A percentile compares a stretch with the other conserved stretches of the same genome.
Conservation (phyloP, 345 rosid species). For the Tarenaya hassleriana region DNA sequence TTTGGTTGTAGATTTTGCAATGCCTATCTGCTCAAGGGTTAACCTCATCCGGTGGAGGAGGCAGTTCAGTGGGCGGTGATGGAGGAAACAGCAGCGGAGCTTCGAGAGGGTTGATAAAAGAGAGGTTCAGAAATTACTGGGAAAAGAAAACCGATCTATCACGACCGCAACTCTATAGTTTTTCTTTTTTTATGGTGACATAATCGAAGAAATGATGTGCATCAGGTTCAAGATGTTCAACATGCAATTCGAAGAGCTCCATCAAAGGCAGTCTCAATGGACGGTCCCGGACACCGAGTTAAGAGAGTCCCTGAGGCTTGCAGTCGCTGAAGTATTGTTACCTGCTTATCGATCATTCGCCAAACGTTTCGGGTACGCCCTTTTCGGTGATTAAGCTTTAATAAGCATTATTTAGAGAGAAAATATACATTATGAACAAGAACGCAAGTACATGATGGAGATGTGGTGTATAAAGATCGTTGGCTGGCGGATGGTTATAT, state of each 20-base stretch:
- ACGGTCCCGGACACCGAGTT: constrained; percentile 94
- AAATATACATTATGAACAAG: neutral
- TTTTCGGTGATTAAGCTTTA: neutral
- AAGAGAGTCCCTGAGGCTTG: constrained; percentile 91
- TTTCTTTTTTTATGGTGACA: neutral
- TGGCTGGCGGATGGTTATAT: constrained; percentile 7
- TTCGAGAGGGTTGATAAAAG: constrained; percentile 83
- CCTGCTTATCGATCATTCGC: constrained; percentile 94
- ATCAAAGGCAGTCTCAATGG: constrained; percentile 96
- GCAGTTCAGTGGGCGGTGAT: constrained; percentile 56
- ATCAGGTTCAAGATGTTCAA: constrained; percentile 87
- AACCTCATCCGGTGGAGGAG: constrained; percentile 93
- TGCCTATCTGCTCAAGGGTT: constrained; percentile 79
- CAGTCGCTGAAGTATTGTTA: constrained; percentile 94
- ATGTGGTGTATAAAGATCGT: neutral
- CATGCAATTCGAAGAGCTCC: constrained; percentile 92
- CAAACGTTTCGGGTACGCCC: constrained; percentile 75
- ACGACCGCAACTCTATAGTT: neutral
- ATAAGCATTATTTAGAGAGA: no score
- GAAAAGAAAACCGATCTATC: neutral
- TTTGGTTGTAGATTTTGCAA: constrained; percentile 58
- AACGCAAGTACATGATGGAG: neutral
- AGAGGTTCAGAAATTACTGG: constrained; percentile 41
- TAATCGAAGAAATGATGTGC: constrained; percentile 6
- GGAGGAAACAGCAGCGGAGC: constrained; percentile 86